Evolutionary conservation across 257 asterid genomes (phyloP), one percentile per base, ranked within the genome.

Genomic region (Penstemon davidsonii): DNA sequence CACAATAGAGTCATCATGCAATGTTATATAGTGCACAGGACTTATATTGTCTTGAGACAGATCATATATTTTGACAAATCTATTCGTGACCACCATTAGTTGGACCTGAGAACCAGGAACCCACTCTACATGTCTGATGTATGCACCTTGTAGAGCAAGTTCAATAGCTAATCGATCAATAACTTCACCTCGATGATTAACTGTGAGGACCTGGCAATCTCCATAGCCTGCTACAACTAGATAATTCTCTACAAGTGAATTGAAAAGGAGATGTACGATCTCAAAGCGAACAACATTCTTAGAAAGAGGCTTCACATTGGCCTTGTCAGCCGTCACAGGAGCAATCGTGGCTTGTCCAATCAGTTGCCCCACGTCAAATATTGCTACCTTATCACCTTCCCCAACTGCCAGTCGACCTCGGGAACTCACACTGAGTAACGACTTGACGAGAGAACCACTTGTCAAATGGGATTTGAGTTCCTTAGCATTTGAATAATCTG

Each of bases 321-420:
- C 85, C 85, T 94, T 94, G 81, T 94, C 99, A 52, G 99, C 96
- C 61, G 96, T 94, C 82, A 94, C 96, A 43, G 97, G 99, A 75
- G 96, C 90, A 75, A 85, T 71, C 53, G 90, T 86, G 60, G 96
- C 96, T 81, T 94, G 97, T 73, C 97, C 99, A 86, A 94, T 94
- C 79, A 94, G 83, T 80, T 94, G 99, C 25, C 95, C 99, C 62
- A 91, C 95, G 78, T 94, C 99, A 82, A 94, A 94, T 75, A 94
- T 86, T 77, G 99, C 90, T 15, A 94, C 99, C 81, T 88, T 94
- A 76, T 94, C 99, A 75, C 99, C 99, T 85, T 94, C 99, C 60
- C 99, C 99, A 79, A 94, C 99, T 56, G 99, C 99, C 69, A 94
- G 82, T 64, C 96, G 90, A 62, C 99, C 99, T 75, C 96, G 88